Evolutionary conservation across 2,329 filamentous ascomycete genomes (phyloP).

Genomic region (Alternaria conjuncta): DNA sequence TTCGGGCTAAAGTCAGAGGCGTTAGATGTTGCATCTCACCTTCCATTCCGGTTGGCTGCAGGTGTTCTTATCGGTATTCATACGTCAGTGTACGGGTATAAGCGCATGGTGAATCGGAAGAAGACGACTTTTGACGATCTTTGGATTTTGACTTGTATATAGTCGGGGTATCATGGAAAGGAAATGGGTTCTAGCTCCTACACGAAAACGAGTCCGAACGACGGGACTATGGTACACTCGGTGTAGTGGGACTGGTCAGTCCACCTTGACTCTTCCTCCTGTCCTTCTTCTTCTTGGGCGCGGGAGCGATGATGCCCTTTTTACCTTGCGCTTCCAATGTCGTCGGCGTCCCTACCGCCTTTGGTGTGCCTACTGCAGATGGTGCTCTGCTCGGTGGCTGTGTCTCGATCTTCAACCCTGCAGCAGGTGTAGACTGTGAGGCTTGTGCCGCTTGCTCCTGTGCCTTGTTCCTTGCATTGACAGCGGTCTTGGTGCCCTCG

Average conservation of each 20-base stretch:
- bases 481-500: conserved; percentile 51
- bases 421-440: conserved; percentile 21
- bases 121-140: neutral
- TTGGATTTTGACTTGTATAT: neutral
- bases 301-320: conserved; percentile 34
- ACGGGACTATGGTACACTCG: conserved; percentile 16
- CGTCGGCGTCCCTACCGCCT: conserved; percentile 25
- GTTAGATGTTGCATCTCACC: neutral
- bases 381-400: conserved; percentile 32
- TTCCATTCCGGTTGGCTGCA: neutral
- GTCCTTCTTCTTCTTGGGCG: conserved; percentile 41
- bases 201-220: neutral
- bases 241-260: conserved; percentile 42
- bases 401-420: conserved; percentile 23
- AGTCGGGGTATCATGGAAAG: conserved; percentile 13
- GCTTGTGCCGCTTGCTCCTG: conserved; percentile 36
- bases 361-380: conserved; percentile 40
- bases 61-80: conserved; percentile 12
- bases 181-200: neutral
- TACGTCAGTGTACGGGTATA: conserved; percentile 11
- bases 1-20: neutral
- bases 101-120: neutral
- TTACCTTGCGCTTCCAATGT: conserved; percentile 25
- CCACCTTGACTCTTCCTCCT: conserved; percentile 48
- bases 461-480: conserved; percentile 50